Percentiles rank a stretch among this genome's conserved stretches.
These are phyloP conservation scores for Penicillium glabrum DNA, from an alignment of 2,329 filamentous ascomycete genomes.

Conservation along the genomic window DNA sequence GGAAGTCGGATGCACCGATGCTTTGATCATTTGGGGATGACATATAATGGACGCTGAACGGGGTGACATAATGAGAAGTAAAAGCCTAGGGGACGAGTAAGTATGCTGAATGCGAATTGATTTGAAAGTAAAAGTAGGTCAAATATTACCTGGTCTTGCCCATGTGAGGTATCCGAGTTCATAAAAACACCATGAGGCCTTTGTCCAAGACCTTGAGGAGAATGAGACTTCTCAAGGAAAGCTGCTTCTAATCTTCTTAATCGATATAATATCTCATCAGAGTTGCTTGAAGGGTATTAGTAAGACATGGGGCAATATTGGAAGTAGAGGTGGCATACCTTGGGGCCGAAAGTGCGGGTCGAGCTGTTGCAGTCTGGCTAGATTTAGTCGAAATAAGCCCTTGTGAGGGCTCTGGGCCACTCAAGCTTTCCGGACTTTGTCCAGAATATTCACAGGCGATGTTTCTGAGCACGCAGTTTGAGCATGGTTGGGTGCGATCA, in stretches of 20 bases:
- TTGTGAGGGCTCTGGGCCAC: not conserved
- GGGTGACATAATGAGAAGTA: conserved; percentile 10
- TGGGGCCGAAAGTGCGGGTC: not conserved
- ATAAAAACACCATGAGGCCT: not conserved
- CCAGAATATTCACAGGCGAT: conserved; percentile 20
- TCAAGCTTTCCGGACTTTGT: not conserved
- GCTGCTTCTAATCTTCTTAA: conserved; percentile 12
- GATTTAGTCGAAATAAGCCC: not conserved
- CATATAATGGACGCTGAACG: conserved; percentile 10
- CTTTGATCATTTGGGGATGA: not conserved
- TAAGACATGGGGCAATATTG: not conserved
- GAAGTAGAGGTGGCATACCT: not conserved
- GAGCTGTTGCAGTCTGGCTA: not conserved
- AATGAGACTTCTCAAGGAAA: not conserved
- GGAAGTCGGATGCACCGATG: not conserved
- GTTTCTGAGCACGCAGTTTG: conserved; percentile 18
- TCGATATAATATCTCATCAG: conserved; percentile 11
- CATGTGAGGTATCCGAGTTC: not conserved
- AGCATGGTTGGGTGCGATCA: conserved; percentile 21
- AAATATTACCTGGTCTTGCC: not conserved
- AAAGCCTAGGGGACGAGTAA: not conserved
- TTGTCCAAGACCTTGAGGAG: not conserved
- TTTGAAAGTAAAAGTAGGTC: not conserved
- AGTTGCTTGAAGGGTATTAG: conserved; percentile 2
- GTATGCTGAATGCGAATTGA: not conserved